Evolutionary conservation across 352 stramenopile species (phyloP), one percentile per base, ranked within the genome.

Genomic region (Globisporangium nunn): DNA sequence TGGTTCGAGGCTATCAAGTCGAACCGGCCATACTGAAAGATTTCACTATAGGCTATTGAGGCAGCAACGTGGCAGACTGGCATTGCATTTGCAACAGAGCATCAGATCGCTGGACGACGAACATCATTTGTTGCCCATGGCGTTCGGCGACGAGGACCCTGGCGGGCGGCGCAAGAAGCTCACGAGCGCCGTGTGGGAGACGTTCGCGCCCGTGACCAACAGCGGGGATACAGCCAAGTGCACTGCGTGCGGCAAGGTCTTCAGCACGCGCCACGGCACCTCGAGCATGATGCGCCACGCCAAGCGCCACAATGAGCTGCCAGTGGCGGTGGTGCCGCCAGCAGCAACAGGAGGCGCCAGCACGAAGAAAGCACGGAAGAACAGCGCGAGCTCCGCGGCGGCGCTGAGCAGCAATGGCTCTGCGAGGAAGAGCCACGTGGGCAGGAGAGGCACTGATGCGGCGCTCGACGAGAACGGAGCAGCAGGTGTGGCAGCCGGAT

Each of bases 221-320:
- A 81, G 63, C 43, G 81, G 78, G 0, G 81, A 91, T 56, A 82
- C 81, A 44, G 81, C 81, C 50, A 87, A 88, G 61, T 91, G 81
- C 66, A 81, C 68, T 2, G 64, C 88, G 6, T 91, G 81, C 67
- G 75, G 67, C 60, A 91, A 91, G 58, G 67, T 88, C 31, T 91
- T 91, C 59, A 88, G 78, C 30, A 88, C 81, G 54, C 67, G 81
- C n/a, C 81, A 91, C 55, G 81, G 81, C 52, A 91, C 81, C 52
- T 91, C 81, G 49, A 86, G 72, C 11, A 91, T 91, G 81, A 91
- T 91, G 81, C 81, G 81, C 30, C 81, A 91, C 54, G 81, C 81
- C 35, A 91, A 88, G 71, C 71, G 81, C 40, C 81, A 91, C 56
- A 87, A 56, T 49, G 81, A 91, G 52, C 79, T 80, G 40, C 73